Base-by-base conservation (phyloP, 768 basidiomycete genomes). In the Amanita phalloides region DNA sequence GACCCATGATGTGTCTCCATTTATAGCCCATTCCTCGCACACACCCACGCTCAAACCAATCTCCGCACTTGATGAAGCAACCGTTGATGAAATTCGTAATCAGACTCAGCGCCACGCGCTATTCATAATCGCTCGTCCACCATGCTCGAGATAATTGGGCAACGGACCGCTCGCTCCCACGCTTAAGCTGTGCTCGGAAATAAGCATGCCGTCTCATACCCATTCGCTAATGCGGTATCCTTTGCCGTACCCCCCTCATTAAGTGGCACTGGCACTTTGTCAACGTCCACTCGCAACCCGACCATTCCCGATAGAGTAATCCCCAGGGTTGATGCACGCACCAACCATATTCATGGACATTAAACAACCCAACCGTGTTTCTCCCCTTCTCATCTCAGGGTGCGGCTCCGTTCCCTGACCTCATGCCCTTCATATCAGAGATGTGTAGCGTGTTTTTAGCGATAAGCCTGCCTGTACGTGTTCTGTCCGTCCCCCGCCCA, bases 241-340 rank as follows among this genome's bases (percentile, higher is more conserved):
- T 30, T 30, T 30, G 28, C 28, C 28, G 28, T 8, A 9, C 28
- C 7, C 26, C 4, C 23, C 23, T 25, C 28, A 30, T 30, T 6
- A 39, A n/a, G 8, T 39, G 21, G 17, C 21, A 6, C 3, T 9
- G 8, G 8, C 23, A 2, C 0, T 10, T 6, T 41, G 2, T 9
- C 7, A 30, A 26, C 26, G 23, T 25, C 23, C 23, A 3, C 4
- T 21, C 4, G n/a, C 44, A 10, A 45, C 49, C 49, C 49, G 49
- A 50, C 49, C 28, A 50, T 50, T 50, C 49, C 49, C 49, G 23
- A 42, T 33, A 41, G 21, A 43, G 49, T 21, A 50, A 21, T n/a
- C 6, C 26, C 20, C 46, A 48, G 46, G 46, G 46, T 35, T 48
- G 46, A 35, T 35, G 23, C 32, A 48, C 13, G 30, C 28, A 17